A percentile compares a stretch with the other conserved stretches of the same genome.
Evolutionary conservation across 495 filamentous ascomycete genomes (phyloP).

Genomic region (Aspergillus bridgeri): DNA sequence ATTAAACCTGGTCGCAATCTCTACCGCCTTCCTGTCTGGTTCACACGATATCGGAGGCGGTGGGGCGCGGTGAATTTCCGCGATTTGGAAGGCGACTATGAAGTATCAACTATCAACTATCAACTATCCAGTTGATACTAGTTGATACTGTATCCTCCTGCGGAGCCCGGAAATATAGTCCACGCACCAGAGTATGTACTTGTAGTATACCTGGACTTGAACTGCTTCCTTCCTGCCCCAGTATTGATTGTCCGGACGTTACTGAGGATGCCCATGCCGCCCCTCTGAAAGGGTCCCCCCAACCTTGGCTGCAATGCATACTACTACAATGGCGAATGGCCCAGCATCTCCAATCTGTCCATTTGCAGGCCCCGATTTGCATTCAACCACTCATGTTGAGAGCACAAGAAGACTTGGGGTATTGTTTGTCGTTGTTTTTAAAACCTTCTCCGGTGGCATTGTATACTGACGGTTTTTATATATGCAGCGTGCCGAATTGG

Average conservation of each 20-base stretch:
- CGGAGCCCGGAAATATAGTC: too few relatives aligned
- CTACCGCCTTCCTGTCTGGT: constrained; percentile 26
- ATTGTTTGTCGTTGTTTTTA: constrained; percentile 10
- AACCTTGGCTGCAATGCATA: constrained; percentile 19
- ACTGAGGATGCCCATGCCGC: too few relatives aligned
- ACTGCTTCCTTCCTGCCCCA: too few relatives aligned
- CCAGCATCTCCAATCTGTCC: constrained; percentile 53
- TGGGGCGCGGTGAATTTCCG: not conserved
- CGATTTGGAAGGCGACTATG: not conserved
- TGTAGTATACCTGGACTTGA: too few relatives aligned
- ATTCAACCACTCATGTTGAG: constrained; percentile 2
- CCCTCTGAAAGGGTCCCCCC: too few relatives aligned
- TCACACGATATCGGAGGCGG: constrained; percentile 13
- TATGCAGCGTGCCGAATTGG: constrained; percentile 59
- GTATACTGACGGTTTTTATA: constrained; percentile 6
- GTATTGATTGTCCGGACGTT: too few relatives aligned
- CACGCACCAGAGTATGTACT: too few relatives aligned
- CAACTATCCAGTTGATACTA: too few relatives aligned
- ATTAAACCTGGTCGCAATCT: constrained; percentile 10
- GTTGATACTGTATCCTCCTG: too few relatives aligned
- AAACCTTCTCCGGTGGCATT: not conserved
- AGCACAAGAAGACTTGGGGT: constrained; percentile 42
- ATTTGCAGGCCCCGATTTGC: constrained; percentile 47
- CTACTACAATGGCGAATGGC: constrained; percentile 8
- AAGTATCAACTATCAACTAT: too few relatives aligned